These are phyloP conservation scores for Rugosomyces carneus DNA, from an alignment of 1,284 basidiomycete genomes.

Conservation along the genomic window DNA sequence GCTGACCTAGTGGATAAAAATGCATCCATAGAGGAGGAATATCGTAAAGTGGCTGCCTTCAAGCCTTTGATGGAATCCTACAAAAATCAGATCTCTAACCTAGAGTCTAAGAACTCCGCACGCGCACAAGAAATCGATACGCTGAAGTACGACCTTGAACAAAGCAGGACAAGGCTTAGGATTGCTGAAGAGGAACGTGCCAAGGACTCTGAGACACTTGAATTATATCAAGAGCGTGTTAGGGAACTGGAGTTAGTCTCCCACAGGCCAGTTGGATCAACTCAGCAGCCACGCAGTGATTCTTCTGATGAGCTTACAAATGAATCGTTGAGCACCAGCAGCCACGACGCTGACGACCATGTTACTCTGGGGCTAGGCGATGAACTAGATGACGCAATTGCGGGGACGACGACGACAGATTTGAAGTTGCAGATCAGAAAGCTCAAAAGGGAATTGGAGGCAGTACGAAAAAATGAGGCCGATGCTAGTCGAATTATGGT, in stretches of 20 bases:
- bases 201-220: slow-evolving; percentile 80
- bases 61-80: slow-evolving; percentile 92
- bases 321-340: slow-evolving; percentile 21
- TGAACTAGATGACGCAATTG: slow-evolving; percentile 81
- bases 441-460: slow-evolving; percentile 78
- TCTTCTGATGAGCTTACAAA: slow-evolving; percentile 15
- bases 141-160: slow-evolving; percentile 73
- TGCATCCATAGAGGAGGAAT: slow-evolving; percentile 85
- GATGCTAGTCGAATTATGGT: slow-evolving; percentile 75
- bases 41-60: slow-evolving; percentile 79
- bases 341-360: slow-evolving; percentile 40
- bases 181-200: slow-evolving; percentile 66
- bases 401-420: slow-evolving; percentile 86
- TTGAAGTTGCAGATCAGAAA: slow-evolving; percentile 82
- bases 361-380: slow-evolving; percentile 62
- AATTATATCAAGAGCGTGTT: slow-evolving; percentile 88
- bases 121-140: slow-evolving; percentile 69
- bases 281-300: slow-evolving; percentile 10
- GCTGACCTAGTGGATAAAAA: slow-evolving; percentile 88
- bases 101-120: slow-evolving; percentile 66
- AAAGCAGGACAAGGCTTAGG: slow-evolving; percentile 62
- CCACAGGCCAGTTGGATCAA: slow-evolving; percentile 31
- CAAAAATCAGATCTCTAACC: slow-evolving; percentile 78
- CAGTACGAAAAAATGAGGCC: slow-evolving; percentile 65
- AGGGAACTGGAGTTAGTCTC: slow-evolving; percentile 78